A percentile compares a stretch with the other conserved stretches of the same genome.
These are phyloP conservation scores for Ceratocystis destructans DNA, from an alignment of 2,329 filamentous ascomycete species.

Conservation along the genomic window DNA sequence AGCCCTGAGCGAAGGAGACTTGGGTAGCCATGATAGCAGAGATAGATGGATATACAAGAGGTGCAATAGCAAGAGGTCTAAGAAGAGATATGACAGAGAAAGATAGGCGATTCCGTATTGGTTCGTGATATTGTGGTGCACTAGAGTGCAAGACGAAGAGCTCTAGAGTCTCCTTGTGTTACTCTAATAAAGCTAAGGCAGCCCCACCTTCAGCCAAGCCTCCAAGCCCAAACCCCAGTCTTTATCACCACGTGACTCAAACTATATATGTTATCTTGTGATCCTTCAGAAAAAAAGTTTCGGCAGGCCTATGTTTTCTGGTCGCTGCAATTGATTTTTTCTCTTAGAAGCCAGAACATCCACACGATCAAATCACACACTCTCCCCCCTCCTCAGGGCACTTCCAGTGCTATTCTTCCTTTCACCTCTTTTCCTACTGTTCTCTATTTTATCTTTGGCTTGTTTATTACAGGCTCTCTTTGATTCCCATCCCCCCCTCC, in stretches of 20 bases:
- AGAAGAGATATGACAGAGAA: neutral
- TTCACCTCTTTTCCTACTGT: too few species aligned
- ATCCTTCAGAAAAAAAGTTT: slow-evolving; percentile 27
- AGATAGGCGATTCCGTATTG: neutral
- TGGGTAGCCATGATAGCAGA: slow-evolving; percentile 38
- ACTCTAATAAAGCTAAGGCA: neutral
- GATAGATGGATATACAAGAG: neutral
- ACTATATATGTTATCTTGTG: slow-evolving; percentile 14
- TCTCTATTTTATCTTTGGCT: neutral
- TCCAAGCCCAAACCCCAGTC: neutral
- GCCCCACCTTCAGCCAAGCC: neutral
- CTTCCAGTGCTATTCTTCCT: neutral
- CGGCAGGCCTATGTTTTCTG: slow-evolving; percentile 26
- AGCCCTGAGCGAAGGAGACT: slow-evolving; percentile 68
- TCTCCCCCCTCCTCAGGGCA: neutral
- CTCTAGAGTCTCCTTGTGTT: neutral
- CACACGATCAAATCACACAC: neutral
- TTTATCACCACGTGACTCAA: slow-evolving; percentile 13
- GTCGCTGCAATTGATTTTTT: neutral
- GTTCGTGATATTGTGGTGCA: neutral
- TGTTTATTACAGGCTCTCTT: slow-evolving; percentile 1
- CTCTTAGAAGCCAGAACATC: neutral
- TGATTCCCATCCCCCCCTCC: slow-evolving; percentile 1
- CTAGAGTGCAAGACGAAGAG: neutral
- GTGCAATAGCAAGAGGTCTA: neutral